These are phyloP conservation scores for Clarkia xantiana DNA, from an alignment of 345 rosid genomes.

Conservation along the genomic window DNA sequence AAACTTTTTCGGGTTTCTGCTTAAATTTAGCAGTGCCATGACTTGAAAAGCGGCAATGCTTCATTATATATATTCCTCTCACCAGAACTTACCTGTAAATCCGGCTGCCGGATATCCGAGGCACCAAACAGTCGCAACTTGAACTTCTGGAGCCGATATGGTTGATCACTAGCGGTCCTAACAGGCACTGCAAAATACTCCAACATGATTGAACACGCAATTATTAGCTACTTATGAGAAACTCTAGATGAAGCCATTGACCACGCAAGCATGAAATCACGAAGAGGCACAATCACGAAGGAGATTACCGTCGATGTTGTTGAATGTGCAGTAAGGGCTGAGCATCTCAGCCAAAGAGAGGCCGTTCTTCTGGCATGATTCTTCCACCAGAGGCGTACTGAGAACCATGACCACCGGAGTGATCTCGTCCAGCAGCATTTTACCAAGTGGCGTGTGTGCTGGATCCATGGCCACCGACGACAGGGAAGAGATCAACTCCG, in stretches of 20 bases:
- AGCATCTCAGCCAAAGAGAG: slow-evolving; percentile 71
- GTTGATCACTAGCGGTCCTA: slow-evolving; percentile 88
- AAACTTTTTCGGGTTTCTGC: no score
- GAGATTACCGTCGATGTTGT: slow-evolving; percentile 64
- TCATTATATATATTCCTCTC: not conserved
- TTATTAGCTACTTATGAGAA: not conserved
- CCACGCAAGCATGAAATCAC: not conserved
- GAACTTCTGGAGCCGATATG: slow-evolving; percentile 80
- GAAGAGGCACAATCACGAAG: not conserved
- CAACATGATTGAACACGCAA: not conserved
- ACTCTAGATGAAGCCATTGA: no score
- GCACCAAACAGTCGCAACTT: slow-evolving; percentile 69
- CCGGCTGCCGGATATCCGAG: slow-evolving; percentile 62
- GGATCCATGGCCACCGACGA: slow-evolving; percentile 49
- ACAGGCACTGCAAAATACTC: slow-evolving; percentile 63
- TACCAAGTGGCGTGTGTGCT: slow-evolving; percentile 66
- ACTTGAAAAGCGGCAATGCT: no score
- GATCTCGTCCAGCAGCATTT: slow-evolving; percentile 81
- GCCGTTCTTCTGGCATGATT: slow-evolving; percentile 67
- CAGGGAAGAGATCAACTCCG: slow-evolving; percentile 2
- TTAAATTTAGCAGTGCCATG: no score
- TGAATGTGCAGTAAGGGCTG: slow-evolving; percentile 64
- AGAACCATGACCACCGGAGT: slow-evolving; percentile 94
- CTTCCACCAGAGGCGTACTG: slow-evolving; percentile 71
- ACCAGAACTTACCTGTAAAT: slow-evolving; percentile 42